Evolutionary conservation across 169 alveolate species (phyloP), one percentile per base, ranked within the genome.

Genomic region (Plasmodium berghei): DNA sequence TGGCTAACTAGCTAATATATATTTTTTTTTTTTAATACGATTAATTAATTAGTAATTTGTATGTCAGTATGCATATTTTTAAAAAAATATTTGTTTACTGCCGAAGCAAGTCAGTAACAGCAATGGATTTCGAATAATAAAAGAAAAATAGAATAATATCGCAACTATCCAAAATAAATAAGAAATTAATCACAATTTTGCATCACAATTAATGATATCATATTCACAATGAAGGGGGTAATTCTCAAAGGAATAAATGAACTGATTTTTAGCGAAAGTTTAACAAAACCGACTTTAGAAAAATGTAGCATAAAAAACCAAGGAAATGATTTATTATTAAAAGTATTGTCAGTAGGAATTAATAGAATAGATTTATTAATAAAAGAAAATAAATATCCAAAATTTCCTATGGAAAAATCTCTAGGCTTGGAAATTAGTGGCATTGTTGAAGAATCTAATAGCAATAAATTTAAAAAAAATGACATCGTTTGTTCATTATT

Each of bases 371-470:
- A 69, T 45, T 16, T 69, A 45, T 69, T 69, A 69, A 45, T 45
- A 48, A 69, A 69, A 69, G 40, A 69, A 69, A 69, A 69, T 69
- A 46, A 45, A 46, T 69, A 69, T 48, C 20, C 61, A 0, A 12
- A 16, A 20, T 69, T 69, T 18, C 59, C 63, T 4, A 69, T 5
- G 14, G 63, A 14, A 8, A 45, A 45, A 49, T 18, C 48, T 69
- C n/a, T 69, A 26, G 77, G 77, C 1, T 12, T 69, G 12, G 59
- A 69, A 69, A 46, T 69, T n/a, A 69, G 77, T 69, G 77, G 77
- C 2, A 42, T 69, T 16, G 63, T 69, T 18, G 77, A 69, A 16
- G 77, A 69, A 18, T 69, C 63, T 40, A 69, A 45, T 69, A 45
- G 77, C 45, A 42, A 69, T 45, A 8, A 16, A 6, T 46, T 69